Conservation (phyloP, 2,329 filamentous ascomycete species). For the Helotiales sp. region DNA sequence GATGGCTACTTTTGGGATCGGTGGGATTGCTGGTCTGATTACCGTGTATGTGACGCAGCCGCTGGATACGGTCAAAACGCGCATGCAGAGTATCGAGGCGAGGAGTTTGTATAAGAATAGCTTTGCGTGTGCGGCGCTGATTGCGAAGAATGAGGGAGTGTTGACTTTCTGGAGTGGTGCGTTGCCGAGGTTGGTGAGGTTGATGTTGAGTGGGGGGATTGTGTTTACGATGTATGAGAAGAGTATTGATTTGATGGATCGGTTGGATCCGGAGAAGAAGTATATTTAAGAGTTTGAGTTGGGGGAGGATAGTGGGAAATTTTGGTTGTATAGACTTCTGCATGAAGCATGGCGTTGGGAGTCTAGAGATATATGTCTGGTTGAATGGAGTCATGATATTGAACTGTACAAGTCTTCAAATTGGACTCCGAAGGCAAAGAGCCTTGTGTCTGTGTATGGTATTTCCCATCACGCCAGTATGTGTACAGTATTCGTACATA, state of each 20-base stretch:
- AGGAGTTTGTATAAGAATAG: constrained; percentile 83
- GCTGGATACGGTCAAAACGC: constrained; percentile 93
- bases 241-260: constrained; percentile 85
- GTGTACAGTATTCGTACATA: constrained; percentile 18
- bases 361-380: constrained; percentile 25
- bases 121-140: constrained; percentile 78
- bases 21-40: constrained; percentile 85
- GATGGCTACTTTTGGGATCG: constrained; percentile 86
- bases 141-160: constrained; percentile 87
- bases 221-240: constrained; percentile 99
- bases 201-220: constrained; percentile 93
- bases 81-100: constrained; percentile 96
- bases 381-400: constrained; percentile 16
- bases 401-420: not conserved
- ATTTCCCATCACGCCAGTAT: constrained; percentile 13
- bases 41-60: constrained; percentile 81
- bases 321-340: constrained; percentile 16
- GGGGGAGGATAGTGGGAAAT: constrained; percentile 6
- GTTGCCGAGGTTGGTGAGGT: constrained; percentile 78
- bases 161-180: constrained; percentile 95
- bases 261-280: constrained; percentile 78
- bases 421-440: not conserved
- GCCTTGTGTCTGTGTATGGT: not conserved
- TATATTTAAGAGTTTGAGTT: constrained; percentile 64
- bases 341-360: constrained; percentile 31